Evolutionary conservation across 306 rosid species (phyloP).

Genomic region (Gleditsia sinensis): DNA sequence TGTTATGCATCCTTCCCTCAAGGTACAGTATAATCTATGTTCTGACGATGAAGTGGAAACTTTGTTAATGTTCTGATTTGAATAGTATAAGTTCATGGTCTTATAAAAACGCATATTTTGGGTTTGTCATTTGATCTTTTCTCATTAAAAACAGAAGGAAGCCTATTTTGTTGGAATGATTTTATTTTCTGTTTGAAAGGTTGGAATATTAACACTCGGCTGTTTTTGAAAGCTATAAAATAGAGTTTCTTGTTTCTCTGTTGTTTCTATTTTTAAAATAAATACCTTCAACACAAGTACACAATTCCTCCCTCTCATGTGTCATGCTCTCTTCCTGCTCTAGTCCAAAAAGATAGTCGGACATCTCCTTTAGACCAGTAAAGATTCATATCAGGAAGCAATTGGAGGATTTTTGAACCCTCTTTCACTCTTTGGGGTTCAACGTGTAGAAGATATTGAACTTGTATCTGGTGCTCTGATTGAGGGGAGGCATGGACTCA

Average conservation of each 20-base stretch:
- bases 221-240: neutral
- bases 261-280: slow-evolving; percentile 1
- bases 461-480: neutral
- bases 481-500: neutral
- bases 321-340: slow-evolving; percentile 2
- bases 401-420: neutral
- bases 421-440: neutral
- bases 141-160: neutral
- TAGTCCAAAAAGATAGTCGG: neutral
- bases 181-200: slow-evolving; percentile 5
- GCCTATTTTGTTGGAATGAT: neutral
- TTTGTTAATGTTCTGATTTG: slow-evolving; percentile 15
- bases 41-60: neutral
- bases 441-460: neutral
- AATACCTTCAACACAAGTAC: neutral
- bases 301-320: slow-evolving; percentile 1
- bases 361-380: neutral
- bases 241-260: neutral
- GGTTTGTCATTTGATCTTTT: slow-evolving; percentile 5
- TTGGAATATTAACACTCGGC: neutral
- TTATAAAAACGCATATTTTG: neutral
- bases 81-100: neutral
- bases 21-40: slow-evolving; percentile 49
- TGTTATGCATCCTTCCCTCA: slow-evolving; percentile 83
- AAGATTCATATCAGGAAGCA: neutral